These are phyloP conservation scores for Tetracladium marchalianum DNA, from an alignment of 495 filamentous ascomycete genomes.

Conservation along the genomic window DNA sequence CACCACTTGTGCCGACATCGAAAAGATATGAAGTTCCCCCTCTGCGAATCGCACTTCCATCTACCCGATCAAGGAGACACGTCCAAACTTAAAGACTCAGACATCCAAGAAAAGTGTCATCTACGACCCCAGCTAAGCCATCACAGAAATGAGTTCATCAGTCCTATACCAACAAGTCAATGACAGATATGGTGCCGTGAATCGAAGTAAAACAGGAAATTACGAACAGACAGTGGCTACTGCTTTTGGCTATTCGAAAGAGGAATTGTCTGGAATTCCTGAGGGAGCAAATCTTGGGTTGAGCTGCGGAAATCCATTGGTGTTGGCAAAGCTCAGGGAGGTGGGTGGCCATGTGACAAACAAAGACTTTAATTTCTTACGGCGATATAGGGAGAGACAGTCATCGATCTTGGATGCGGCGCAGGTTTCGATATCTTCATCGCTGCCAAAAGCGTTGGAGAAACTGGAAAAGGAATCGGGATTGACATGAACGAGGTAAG, in stretches of 20 bases:
- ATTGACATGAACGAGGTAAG: slow-evolving; percentile 54
- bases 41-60: too few relatives aligned
- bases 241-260: slow-evolving; percentile 46
- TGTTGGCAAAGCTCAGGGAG: slow-evolving; percentile 39
- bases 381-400: slow-evolving; percentile 42
- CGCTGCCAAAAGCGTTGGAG: slow-evolving; percentile 46
- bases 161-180: too few relatives aligned
- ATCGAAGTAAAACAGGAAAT: too few relatives aligned
- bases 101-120: too few relatives aligned
- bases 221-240: slow-evolving; percentile 32
- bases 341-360: slow-evolving; percentile 20
- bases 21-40: too few relatives aligned
- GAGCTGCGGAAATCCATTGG: slow-evolving; percentile 57
- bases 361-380: neutral
- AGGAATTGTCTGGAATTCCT: slow-evolving; percentile 45
- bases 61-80: too few relatives aligned
- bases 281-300: slow-evolving; percentile 51
- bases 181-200: too few relatives aligned
- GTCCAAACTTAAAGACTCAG: too few relatives aligned
- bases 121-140: too few relatives aligned
- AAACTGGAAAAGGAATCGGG: slow-evolving; percentile 44
- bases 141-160: too few relatives aligned
- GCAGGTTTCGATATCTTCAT: slow-evolving; percentile 57
- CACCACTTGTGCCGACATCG: too few relatives aligned
- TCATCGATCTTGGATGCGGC: slow-evolving; percentile 54